Base-by-base conservation (phyloP, 2,329 filamentous ascomycete genomes). In the Immersiporthe knoxdaviesiana region DNA sequence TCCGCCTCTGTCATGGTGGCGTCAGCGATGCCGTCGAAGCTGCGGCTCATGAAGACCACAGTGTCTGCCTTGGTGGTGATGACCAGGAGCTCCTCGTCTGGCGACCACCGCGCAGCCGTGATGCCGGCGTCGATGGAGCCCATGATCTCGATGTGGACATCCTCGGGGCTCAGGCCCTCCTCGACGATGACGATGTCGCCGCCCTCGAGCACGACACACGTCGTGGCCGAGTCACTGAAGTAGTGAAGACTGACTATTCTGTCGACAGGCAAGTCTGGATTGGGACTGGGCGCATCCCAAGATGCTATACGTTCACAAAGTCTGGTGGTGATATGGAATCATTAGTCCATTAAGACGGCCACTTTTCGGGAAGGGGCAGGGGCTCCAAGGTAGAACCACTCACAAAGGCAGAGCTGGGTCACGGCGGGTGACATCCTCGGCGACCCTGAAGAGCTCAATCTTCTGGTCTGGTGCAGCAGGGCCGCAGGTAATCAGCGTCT, bases 61-160 rank as follows among this genome's bases (percentile, higher is more conserved):
- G 92, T 96, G 70, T 90, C 85, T 54, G 89, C 90, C 75, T 90
- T 90, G 24, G 96, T 98, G 66, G 91, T 89, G 72, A 99, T 88
- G 67, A 92, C 89, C 59, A 99, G 83, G 24, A 98, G 84, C 78
- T 98, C 95, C 77, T 97, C 95, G 76, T 99, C 96, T 2, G 94
- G 94, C 52, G 95, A 97, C 96, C 96, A 99, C 73, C 89, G 87
- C 21, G 94, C 95, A 21, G 94, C 93, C 32, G 90, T 88, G 74
- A 99, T 97, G 32, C 95, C 96, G 69, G 91, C 92, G 80, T 97
- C 94, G 50, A 99, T 92, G 44, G 94, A 97, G 59, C 96, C 96
- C 72, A 98, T 89, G 74, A 99, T 98, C 79, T 98, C 96, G 74
- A 99, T 94, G 74, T 92, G 90, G 50, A 94, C 92, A 78, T 92